phyloP scores from a whole-genome alignment of 2,329 filamentous ascomycete genomes.

The Calonectria honghensis region DNA sequence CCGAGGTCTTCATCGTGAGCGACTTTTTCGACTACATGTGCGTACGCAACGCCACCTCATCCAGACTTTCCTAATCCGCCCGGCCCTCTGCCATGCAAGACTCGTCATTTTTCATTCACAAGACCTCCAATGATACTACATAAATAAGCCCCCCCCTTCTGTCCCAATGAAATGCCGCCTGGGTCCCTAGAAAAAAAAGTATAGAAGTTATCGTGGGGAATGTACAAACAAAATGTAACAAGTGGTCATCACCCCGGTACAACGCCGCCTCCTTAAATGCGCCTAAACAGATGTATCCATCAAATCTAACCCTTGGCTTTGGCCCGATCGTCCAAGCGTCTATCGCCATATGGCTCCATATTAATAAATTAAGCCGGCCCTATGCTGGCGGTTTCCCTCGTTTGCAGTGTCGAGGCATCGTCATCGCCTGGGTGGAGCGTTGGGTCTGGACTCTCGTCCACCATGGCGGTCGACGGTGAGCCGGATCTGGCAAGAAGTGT shows the following conservation, averaged over 20 bases:
- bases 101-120: slow-evolving; percentile 43
- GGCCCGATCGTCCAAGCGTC: slow-evolving; percentile 21
- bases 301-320: slow-evolving; percentile 40
- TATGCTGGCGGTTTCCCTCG: slow-evolving; percentile 29
- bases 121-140: slow-evolving; percentile 44
- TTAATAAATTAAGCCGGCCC: slow-evolving; percentile 34
- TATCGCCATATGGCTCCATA: slow-evolving; percentile 16
- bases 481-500: slow-evolving; percentile 42
- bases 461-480: slow-evolving; percentile 47
- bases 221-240: slow-evolving; percentile 46
- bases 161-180: slow-evolving; percentile 39
- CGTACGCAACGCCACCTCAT: background rate
- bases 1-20: slow-evolving; percentile 3
- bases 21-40: slow-evolving; percentile 23
- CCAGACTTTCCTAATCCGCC: background rate
- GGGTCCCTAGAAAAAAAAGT: slow-evolving; percentile 43
- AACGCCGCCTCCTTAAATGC: slow-evolving; percentile 51
- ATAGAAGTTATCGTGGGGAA: slow-evolving; percentile 43
- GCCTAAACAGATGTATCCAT: slow-evolving; percentile 43
- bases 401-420: slow-evolving; percentile 20
- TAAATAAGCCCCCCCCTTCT: slow-evolving; percentile 35
- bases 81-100: slow-evolving; percentile 30
- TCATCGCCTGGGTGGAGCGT: slow-evolving; percentile 51
- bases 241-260: slow-evolving; percentile 46
- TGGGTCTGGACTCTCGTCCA: slow-evolving; percentile 50